Conservation (phyloP, 1,139 yeast species). For the Hansenula sp. region DNA sequence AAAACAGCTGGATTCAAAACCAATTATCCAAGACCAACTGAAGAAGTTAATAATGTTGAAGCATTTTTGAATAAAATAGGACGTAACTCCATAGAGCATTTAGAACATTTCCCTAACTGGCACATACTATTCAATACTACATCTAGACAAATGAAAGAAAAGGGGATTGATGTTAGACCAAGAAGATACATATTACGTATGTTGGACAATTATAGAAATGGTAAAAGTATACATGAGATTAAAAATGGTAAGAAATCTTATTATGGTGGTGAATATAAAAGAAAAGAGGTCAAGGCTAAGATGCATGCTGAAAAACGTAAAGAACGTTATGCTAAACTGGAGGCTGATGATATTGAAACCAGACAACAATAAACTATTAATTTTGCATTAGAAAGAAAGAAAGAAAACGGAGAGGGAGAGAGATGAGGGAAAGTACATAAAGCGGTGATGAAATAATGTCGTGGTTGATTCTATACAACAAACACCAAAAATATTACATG, state of each 20-base stretch:
- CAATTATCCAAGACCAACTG: constrained; percentile 41
- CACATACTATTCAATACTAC: constrained; percentile 55
- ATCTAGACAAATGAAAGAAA: constrained; percentile 59
- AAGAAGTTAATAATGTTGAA: constrained; percentile 63
- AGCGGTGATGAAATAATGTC: too few relatives aligned
- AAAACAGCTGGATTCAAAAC: neutral
- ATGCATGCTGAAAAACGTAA: constrained; percentile 59
- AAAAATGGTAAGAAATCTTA: constrained; percentile 63
- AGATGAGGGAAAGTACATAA: too few relatives aligned
- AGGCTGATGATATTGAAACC: constrained; percentile 18
- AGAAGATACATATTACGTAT: constrained; percentile 58
- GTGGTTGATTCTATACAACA: neutral
- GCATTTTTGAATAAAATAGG: constrained; percentile 76
- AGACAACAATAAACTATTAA: neutral
- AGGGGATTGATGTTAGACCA: constrained; percentile 75
- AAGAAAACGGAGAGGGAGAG: too few relatives aligned
- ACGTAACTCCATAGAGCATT: constrained; percentile 63
- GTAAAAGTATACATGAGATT: constrained; percentile 55
- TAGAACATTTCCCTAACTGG: constrained; percentile 74
- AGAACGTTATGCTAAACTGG: constrained; percentile 23
- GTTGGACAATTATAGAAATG: constrained; percentile 48
- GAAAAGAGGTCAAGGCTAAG: constrained; percentile 66
- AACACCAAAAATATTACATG: neutral
- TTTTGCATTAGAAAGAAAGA: too few relatives aligned
- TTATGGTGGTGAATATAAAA: constrained; percentile 86